Evolutionary conservation across 768 basidiomycete species (phyloP), one percentile per base, ranked within the genome.

Genomic region (Coprinopsis strossmayeri): DNA sequence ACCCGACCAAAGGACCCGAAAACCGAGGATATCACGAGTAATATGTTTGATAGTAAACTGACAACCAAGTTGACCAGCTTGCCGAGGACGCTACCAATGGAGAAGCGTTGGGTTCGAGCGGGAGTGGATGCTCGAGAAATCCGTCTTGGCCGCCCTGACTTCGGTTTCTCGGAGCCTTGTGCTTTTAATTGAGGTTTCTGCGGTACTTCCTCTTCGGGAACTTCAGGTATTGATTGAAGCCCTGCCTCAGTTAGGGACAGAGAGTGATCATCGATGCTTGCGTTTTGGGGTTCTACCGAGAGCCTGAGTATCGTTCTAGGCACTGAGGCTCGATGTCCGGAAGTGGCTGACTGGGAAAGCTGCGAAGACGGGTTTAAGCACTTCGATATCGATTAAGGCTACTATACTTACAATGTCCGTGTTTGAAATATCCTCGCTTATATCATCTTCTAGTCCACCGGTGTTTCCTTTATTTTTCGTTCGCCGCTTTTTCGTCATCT

Each of bases 171-270:
- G 15, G 34, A 43, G 2, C 15, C 55, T 45, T 53, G 59, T 43
- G 64, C 51, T 43, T 51, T 44, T 23, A 62, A 39, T 34, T 62
- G 65, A 42, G 61, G 59, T 23, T 27, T 30, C 34, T 46, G 18
- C 28, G 55, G 54, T 25, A 48, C 46, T 24, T 66, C 70, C 58
- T 86, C 84, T 2, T 87, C 79, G 24, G 47, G 48, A n/a, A 71
- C 69, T 68, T 88, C 87, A 3, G 75, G 70, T 56, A 88, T 84
- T 5, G 82, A 77, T 20, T 77, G 66, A 23, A 88, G 71, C 1
- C 77, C 74, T 53, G 74, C 69, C 49, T 79, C 78, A 25, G 71
- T 63, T 21, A 76, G 70, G 30, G 61, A 60, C 41, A 71, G 55
- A 2, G 76, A 72, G 7, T 65, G 65, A 12, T 43, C 61, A 15